phyloP scores from a whole-genome alignment of 768 basidiomycete genomes.

The Lactifluus hygrophoroides region DNA sequence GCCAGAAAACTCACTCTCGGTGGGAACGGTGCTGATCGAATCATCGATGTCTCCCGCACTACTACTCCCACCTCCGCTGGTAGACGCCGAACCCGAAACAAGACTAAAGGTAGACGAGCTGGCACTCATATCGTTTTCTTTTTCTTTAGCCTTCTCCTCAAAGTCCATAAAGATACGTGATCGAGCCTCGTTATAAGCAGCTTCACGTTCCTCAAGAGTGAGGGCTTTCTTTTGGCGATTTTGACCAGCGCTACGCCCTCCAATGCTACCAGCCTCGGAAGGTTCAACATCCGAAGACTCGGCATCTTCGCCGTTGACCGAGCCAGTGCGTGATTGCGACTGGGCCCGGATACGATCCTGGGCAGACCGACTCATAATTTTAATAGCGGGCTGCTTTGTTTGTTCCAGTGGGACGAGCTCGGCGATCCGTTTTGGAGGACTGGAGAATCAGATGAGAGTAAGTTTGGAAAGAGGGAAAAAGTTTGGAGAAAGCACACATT shows the following conservation, averaged over 20 bases:
- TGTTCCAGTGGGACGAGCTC: slow-evolving; percentile 75
- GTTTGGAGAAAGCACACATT: slow-evolving; percentile 62
- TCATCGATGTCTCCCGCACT: slow-evolving; percentile 63
- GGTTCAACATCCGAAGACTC: slow-evolving; percentile 74
- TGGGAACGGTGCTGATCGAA: slow-evolving; percentile 58
- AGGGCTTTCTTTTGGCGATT: slow-evolving; percentile 53
- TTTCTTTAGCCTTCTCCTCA: slow-evolving; percentile 49
- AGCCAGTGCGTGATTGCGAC: slow-evolving; percentile 63
- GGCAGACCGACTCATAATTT: slow-evolving; percentile 72
- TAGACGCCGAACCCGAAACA: slow-evolving; percentile 58
- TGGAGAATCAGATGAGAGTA: slow-evolving; percentile 27
- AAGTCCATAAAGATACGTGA: slow-evolving; percentile 82
- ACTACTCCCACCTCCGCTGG: slow-evolving; percentile 45
- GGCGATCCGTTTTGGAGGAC: slow-evolving; percentile 59
- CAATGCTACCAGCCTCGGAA: slow-evolving; percentile 71
- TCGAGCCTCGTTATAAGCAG: slow-evolving; percentile 82
- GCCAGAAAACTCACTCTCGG: slow-evolving; percentile 77
- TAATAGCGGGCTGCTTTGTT: slow-evolving; percentile 64
- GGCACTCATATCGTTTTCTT: slow-evolving; percentile 64
- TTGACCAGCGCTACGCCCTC: slow-evolving; percentile 54
- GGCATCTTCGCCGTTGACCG: slow-evolving; percentile 64
- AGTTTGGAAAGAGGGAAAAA: slow-evolving; percentile 1
- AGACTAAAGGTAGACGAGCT: slow-evolving; percentile 70
- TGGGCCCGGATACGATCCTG: slow-evolving; percentile 47
- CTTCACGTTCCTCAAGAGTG: slow-evolving; percentile 81